Base-by-base conservation (phyloP, 2,329 filamentous ascomycete species). In the Didymella segeticola region DNA sequence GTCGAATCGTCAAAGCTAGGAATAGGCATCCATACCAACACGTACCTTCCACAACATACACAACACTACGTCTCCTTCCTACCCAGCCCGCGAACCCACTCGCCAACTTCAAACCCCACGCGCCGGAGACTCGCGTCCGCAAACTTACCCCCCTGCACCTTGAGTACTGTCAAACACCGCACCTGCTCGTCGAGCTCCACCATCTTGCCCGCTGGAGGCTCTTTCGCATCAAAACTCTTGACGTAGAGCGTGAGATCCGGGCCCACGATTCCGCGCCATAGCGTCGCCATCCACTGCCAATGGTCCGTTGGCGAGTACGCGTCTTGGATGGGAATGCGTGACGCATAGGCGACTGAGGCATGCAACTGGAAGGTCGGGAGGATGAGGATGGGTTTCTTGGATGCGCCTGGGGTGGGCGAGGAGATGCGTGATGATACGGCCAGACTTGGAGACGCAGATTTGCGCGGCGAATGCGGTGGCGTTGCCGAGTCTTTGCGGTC, bases 261-360 rank as follows among this genome's bases (percentile, higher is more conserved):
- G 0, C 89, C 91, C 1, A 93, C 82, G 47, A 90, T 89, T 9
- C 91, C 91, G 9, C 93, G 87, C 93, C 93, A 98, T 19, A 97
- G 83, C 36, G 90, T 93, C 29, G 93, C 93, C 80, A 95, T 91
- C 93, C 93, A 98, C 74, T 96, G 90, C 92, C 93, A 98, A 77
- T 98, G 93, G 66, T 96, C 92, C n/a, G 89, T 83, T 0, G 90
- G 87, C 14, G 86, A 84, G 72, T 96, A 96, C 6, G 83, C 81
- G 69, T 96, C 92, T 15, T 82, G 79, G 61, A 96, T 91, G 1
- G 89, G 88, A 36, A 93, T 86, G 12, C 82, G 80, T 48, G 84
- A 86, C 1, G 92, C 89, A 71, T 89, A 93, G 41, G 82, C 79
- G 70, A 97, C 90, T 1, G 90, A 88, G 0, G 89, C 83, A 11